A percentile compares a stretch with the other conserved stretches of the same genome.
Conservation (phyloP, 352 stramenopile genomes). For the Bremia lactucae region DNA sequence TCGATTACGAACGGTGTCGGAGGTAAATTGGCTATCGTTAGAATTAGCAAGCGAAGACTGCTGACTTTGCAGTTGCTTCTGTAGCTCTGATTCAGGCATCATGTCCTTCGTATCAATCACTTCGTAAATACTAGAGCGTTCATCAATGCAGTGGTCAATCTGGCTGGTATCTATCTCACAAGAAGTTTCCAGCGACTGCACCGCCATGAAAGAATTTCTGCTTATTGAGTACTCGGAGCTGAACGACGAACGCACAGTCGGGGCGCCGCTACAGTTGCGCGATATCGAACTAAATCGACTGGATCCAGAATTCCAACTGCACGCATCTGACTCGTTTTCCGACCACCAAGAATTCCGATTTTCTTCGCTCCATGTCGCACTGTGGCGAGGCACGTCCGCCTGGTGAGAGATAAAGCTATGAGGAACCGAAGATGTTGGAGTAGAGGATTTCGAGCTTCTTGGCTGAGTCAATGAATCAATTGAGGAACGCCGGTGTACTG, state of each 20-base stretch:
- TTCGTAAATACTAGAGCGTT: conserved; percentile 30
- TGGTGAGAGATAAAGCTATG: conserved; percentile 5
- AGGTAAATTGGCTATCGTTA: conserved; percentile 10
- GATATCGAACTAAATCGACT: conserved; percentile 26
- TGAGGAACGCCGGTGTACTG: conserved; percentile 9
- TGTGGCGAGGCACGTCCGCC: conserved; percentile 7
- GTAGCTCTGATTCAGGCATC: conserved; percentile 16
- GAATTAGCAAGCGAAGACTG: conserved; percentile 5
- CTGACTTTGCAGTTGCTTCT: conserved; percentile 18
- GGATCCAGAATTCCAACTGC: conserved; percentile 28
- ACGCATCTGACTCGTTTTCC: conserved; percentile 25
- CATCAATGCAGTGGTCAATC: conserved; percentile 12
- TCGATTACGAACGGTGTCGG: conserved; percentile 10
- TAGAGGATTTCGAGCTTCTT: conserved; percentile 8
- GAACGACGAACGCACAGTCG: conserved; percentile 24
- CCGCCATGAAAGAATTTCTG: conserved; percentile 22
- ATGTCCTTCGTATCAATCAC: conserved; percentile 34
- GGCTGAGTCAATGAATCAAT: conserved; percentile 15
- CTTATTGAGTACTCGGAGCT: conserved; percentile 17
- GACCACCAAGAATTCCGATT: conserved; percentile 32
- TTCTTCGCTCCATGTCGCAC: conserved; percentile 16
- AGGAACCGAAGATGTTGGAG: conserved; percentile 8
- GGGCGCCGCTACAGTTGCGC: conserved; percentile 19
- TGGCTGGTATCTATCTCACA: conserved; percentile 8
- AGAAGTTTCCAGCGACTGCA: conserved; percentile 14